phyloP scores from a whole-genome alignment of 2,329 filamentous ascomycete genomes.

The Annulohypoxylon truncatum region DNA sequence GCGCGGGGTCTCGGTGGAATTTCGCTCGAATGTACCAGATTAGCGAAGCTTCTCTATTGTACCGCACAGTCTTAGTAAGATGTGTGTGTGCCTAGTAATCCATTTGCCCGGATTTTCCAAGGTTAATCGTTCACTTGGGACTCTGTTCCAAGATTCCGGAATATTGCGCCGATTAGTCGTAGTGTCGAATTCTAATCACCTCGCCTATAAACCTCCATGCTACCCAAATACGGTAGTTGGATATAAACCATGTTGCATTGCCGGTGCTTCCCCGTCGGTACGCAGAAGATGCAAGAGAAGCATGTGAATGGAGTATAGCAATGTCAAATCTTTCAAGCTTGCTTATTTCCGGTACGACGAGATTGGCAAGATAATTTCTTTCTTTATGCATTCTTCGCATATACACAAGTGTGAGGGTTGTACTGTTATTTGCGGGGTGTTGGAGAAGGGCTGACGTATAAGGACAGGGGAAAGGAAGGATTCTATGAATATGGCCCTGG shows the following conservation, averaged over 20 bases:
- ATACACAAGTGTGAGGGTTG: neutral
- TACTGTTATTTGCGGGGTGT: conserved; percentile 10
- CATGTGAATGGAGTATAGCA: conserved; percentile 10
- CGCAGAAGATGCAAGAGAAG: neutral
- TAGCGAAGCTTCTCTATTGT: conserved; percentile 1
- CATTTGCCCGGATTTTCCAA: neutral
- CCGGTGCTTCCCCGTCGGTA: neutral
- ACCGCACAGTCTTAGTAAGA: neutral
- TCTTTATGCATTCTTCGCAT: conserved; percentile 3
- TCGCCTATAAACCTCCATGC: neutral
- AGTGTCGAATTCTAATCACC: neutral
- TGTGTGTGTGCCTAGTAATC: neutral
- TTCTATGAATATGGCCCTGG: neutral
- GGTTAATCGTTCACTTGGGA: neutral
- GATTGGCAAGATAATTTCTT: conserved; percentile 1
- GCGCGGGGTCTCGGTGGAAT: neutral
- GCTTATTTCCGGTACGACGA: neutral
- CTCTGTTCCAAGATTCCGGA: conserved; percentile 8
- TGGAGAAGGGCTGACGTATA: conserved; percentile 16
- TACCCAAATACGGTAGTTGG: conserved; percentile 1
- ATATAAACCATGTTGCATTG: neutral
- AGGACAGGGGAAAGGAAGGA: neutral
- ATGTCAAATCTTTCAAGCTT: neutral
- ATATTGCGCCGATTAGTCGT: conserved; percentile 4
- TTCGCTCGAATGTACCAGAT: neutral